Evolutionary conservation across 2,329 filamentous ascomycete genomes (phyloP), one percentile per base, ranked within the genome.

Genomic region (Emergomyces orientalis): DNA sequence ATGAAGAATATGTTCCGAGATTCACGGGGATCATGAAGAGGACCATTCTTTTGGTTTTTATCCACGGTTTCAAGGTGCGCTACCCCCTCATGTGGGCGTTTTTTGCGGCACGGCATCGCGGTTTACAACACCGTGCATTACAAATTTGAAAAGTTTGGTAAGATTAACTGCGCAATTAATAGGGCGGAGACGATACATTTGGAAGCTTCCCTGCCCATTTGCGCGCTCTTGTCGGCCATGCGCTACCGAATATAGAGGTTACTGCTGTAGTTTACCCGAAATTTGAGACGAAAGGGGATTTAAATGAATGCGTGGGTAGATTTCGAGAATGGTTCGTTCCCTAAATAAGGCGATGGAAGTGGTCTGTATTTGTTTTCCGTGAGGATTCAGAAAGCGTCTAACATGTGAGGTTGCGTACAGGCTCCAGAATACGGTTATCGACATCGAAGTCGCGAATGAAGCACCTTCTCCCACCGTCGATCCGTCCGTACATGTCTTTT

Each of bases 391-490:
- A 37, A n/a, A 14, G 25, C 9, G 17, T 27, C 57, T 62, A 27
- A 57, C 25, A 30, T 39, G 13, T 34, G 14, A 9, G 11, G 11
- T 39, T 34, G 11, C 34, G 13, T 25, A 30, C 56, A 91, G 88
- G 90, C 84, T 97, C 19, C 86, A 92, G 67, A 88, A 97, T 72
- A 90, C 90, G 70, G 90, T 97, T 69, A 97, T 97, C 69, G 94
- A 97, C 74, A 81, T 97, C 70, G 93, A 99, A 77, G 92, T 97
- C 63, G 86, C 83, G 34, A 88, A 89, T 68, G 82, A 82, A 55
- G 93, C 91, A 0, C 84, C 89, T 1, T 92, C 88, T 5, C 92
- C 92, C 0, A 96, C 90, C 0, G 83, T 96, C 66, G 90, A 95
- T 65, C 91, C 91, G 5, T 91, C 88, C 0, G 90, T 96, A 25